These are phyloP conservation scores for Aspergillus nidulans DNA, from an alignment of 495 filamentous ascomycete genomes.

Conservation along the genomic window DNA sequence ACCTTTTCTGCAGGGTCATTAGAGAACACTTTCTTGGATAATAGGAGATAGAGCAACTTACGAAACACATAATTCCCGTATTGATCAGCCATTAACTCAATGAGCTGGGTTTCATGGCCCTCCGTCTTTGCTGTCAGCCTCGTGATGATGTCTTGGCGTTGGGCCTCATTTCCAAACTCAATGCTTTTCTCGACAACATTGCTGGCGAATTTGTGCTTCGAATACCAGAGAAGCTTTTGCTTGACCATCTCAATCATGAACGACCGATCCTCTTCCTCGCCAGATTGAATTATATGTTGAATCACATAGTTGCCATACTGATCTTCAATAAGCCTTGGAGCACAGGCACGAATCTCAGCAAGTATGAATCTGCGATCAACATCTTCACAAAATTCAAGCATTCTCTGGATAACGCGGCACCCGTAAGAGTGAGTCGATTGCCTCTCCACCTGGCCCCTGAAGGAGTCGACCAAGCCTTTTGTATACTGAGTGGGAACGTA, in stretches of 20 bases:
- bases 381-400: slow-evolving; percentile 80
- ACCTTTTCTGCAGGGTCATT: slow-evolving; percentile 62
- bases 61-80: slow-evolving; percentile 97
- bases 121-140: slow-evolving; percentile 57
- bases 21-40: slow-evolving; percentile 3
- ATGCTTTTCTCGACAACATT: slow-evolving; percentile 98
- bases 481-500: slow-evolving; percentile 76
- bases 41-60: slow-evolving; percentile 50
- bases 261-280: slow-evolving; percentile 67
- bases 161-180: slow-evolving; percentile 61
- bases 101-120: slow-evolving; percentile 62
- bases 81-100: slow-evolving; percentile 79
- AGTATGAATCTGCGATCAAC: slow-evolving; percentile 67
- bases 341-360: slow-evolving; percentile 71
- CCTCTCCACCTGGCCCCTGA: slow-evolving; percentile 71
- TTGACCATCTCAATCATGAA: slow-evolving; percentile 72
- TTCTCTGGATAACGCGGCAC: slow-evolving; percentile 89
- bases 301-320: slow-evolving; percentile 97
- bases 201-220: slow-evolving; percentile 94
- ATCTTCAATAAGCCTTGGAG: slow-evolving; percentile 70
- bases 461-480: slow-evolving; percentile 83
- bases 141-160: slow-evolving; percentile 67
- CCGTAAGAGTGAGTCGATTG: slow-evolving; percentile 81
- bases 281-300: slow-evolving; percentile 87
- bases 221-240: slow-evolving; percentile 64